Conservation (phyloP, 2,329 filamentous ascomycete genomes). For the Neophaeococcomyces mojaviensis region DNA sequence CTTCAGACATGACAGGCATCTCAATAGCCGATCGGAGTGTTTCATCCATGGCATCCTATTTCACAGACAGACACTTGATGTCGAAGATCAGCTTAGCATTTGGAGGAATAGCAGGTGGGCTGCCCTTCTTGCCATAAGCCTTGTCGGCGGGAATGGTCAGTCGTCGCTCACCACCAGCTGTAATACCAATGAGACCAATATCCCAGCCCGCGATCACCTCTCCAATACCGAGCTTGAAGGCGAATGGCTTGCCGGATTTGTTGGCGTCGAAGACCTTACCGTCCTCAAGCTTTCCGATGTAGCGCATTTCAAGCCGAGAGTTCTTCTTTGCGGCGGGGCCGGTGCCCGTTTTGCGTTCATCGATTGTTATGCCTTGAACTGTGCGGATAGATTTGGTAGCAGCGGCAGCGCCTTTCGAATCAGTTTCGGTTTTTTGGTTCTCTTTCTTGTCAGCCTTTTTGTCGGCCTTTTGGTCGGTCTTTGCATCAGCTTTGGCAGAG, state of each 20-base stretch:
- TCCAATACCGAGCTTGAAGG: constrained; percentile 86
- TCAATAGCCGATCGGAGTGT: too few species aligned
- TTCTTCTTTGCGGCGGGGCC: constrained; percentile 84
- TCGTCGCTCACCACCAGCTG: constrained; percentile 85
- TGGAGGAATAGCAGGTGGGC: constrained; percentile 71
- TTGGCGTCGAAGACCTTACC: constrained; percentile 88
- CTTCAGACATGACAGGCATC: too few species aligned
- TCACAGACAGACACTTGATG: constrained; percentile 59
- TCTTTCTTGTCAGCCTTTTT: constrained; percentile 34
- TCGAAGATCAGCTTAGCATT: constrained; percentile 94
- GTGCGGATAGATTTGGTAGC: constrained; percentile 31
- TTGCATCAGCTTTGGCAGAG: constrained; percentile 43
- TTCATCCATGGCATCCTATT: constrained; percentile 11
- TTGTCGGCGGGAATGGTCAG: constrained; percentile 80
- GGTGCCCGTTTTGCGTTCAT: constrained; percentile 87
- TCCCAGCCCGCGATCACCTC: constrained; percentile 99
- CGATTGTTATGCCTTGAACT: constrained; percentile 81
- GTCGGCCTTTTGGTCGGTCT: constrained; percentile 35
- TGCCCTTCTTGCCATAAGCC: constrained; percentile 77
- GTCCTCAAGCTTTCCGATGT: constrained; percentile 93
- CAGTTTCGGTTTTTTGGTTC: too few species aligned
- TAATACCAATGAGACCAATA: constrained; percentile 85
- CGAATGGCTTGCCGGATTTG: constrained; percentile 97
- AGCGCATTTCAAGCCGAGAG: constrained; percentile 85
- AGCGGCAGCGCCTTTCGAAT: constrained; percentile 33